Evolutionary conservation across 2,329 filamentous ascomycete species (phyloP).

Genomic region (Fusarium mundagurra): DNA sequence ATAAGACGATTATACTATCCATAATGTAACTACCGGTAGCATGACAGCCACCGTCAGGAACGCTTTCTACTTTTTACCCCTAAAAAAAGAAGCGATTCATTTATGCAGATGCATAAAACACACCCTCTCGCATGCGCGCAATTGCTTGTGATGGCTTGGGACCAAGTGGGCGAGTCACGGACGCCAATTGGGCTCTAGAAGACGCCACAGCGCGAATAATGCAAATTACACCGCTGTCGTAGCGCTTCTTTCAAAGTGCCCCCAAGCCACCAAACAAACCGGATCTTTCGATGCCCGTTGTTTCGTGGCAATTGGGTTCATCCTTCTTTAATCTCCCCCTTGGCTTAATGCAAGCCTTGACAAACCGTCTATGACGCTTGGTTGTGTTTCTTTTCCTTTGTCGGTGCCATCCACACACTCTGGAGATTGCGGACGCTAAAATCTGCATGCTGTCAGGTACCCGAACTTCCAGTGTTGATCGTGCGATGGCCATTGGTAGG

Average conservation of each 20-base stretch:
- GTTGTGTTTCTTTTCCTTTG: neutral
- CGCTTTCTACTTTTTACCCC: neutral
- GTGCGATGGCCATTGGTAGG: neutral
- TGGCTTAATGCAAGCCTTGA: constrained; percentile 11
- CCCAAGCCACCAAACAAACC: neutral
- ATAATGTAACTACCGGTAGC: neutral
- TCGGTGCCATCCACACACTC: neutral
- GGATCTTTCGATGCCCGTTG: constrained; percentile 18
- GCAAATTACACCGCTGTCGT: neutral
- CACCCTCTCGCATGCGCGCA: neutral
- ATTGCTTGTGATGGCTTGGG: neutral
- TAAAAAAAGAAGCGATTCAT: neutral
- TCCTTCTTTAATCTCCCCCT: constrained; percentile 31
- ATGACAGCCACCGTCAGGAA: neutral
- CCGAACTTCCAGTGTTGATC: constrained; percentile 4
- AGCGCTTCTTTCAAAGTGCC: neutral
- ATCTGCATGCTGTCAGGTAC: constrained; percentile 33
- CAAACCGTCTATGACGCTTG: constrained; percentile 15
- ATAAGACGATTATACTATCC: neutral
- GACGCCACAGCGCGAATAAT: constrained; percentile 31
- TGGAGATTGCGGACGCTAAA: constrained; percentile 9
- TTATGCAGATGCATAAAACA: constrained; percentile 18
- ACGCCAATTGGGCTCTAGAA: constrained; percentile 10
- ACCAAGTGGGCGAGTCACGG: constrained; percentile 4
- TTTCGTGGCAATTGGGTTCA: constrained; percentile 28